Percentiles rank a stretch among this genome's conserved stretches.
phyloP scores from a whole-genome alignment of 768 basidiomycete species.

The Tubosaeta sp. region DNA sequence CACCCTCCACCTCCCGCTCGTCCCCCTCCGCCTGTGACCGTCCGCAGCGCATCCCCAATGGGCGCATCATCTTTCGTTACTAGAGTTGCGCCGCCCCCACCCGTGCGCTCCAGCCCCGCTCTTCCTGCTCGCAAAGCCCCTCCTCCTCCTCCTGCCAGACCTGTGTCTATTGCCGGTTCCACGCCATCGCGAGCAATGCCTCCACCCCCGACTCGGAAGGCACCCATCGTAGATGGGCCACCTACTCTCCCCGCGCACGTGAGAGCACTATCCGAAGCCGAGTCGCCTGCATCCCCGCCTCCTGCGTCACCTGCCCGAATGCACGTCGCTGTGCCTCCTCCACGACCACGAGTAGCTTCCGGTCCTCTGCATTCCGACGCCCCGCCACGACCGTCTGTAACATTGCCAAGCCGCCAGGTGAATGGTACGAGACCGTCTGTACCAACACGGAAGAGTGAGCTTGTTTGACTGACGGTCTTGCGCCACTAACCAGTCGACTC shows the following conservation, averaged over 20 bases:
- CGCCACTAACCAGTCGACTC: conserved; percentile 13
- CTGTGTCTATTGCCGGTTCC: conserved; percentile 30
- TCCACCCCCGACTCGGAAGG: conserved; percentile 40
- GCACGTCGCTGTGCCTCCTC: conserved; percentile 14
- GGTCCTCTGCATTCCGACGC: conserved; percentile 20
- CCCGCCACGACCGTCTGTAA: conserved; percentile 9
- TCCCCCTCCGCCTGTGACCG: conserved; percentile 24
- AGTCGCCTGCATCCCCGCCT: conserved; percentile 34
- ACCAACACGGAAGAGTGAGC: conserved; percentile 48
- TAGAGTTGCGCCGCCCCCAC: conserved; percentile 23
- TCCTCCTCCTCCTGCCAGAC: conserved; percentile 43
- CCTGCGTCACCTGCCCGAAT: conserved; percentile 25
- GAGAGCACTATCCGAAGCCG: conserved; percentile 43
- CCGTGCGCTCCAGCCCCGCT: conserved; percentile 20
- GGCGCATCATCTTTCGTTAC: conserved; percentile 8
- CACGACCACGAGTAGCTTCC: conserved; percentile 24
- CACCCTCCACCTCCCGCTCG: conserved; percentile 26
- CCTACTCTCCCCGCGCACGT: conserved; percentile 36
- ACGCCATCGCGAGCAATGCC: conserved; percentile 33
- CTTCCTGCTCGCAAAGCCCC: conserved; percentile 35
- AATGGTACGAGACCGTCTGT: conserved; percentile 34
- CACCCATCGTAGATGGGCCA: conserved; percentile 22
- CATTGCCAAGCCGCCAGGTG: conserved; percentile 14
- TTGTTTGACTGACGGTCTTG: neutral
- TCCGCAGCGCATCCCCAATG: conserved; percentile 22